These are phyloP conservation scores for Exutisphaerella laricina DNA, from an alignment of 2,329 filamentous ascomycete genomes.

Conservation along the genomic window DNA sequence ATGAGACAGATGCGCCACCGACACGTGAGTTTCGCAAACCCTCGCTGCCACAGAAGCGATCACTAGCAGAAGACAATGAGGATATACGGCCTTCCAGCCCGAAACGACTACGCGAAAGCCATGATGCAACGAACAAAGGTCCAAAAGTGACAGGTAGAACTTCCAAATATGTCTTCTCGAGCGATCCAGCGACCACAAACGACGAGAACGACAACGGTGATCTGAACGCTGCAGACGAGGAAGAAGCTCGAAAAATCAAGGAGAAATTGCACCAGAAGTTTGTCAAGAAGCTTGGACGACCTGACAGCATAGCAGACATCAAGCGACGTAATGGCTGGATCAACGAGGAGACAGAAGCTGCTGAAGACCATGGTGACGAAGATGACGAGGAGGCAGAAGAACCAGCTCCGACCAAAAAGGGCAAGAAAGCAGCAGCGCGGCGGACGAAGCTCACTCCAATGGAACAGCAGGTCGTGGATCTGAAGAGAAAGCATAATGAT, in stretches of 20 bases:
- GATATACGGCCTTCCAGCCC: slow-evolving; percentile 12
- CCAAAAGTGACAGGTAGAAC: slow-evolving; percentile 45
- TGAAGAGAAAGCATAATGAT: slow-evolving; percentile 86
- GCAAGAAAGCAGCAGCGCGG: slow-evolving; percentile 52
- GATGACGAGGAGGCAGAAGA: slow-evolving; percentile 50
- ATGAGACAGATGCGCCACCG: slow-evolving; percentile 22
- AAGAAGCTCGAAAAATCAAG: slow-evolving; percentile 53
- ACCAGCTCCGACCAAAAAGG: slow-evolving; percentile 44
- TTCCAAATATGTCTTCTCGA: slow-evolving; percentile 56
- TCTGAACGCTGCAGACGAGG: slow-evolving; percentile 45
- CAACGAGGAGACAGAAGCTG: slow-evolving; percentile 49
- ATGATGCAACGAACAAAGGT: slow-evolving; percentile 24
- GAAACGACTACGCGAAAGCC: slow-evolving; percentile 14
- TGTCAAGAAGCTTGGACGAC: slow-evolving; percentile 80
- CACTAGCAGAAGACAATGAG: slow-evolving; percentile 14
- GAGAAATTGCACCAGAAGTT: slow-evolving; percentile 76
- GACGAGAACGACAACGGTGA: slow-evolving; percentile 26
- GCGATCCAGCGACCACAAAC: slow-evolving; percentile 37
- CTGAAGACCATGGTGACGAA: slow-evolving; percentile 51
- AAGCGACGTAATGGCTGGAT: slow-evolving; percentile 54
- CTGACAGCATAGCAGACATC: slow-evolving; percentile 69
- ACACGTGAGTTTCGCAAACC: slow-evolving; percentile 1
- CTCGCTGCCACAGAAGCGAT: slow-evolving; percentile 17
- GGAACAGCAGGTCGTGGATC: slow-evolving; percentile 87
- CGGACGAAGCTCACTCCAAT: slow-evolving; percentile 86